Conservation (phyloP, 257 asterid species). For the Linderniella brevidens region DNA sequence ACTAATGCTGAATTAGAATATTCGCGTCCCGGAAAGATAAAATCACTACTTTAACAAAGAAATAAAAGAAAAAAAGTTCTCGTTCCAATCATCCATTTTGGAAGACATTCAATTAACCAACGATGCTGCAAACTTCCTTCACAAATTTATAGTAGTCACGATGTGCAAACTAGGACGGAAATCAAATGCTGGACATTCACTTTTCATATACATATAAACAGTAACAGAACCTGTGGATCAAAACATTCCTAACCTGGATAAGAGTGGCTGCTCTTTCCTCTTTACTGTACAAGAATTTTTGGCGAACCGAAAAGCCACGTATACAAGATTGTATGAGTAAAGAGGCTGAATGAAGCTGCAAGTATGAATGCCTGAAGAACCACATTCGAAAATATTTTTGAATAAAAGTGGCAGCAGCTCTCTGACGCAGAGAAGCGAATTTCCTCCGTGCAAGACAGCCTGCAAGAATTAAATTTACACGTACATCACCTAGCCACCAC, state of each 20-base stretch:
- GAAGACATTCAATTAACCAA: no score
- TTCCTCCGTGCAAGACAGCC: constrained; percentile 53
- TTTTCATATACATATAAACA: no score
- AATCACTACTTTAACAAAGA: no score
- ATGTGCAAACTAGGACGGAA: no score
- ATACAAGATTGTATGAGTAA: constrained; percentile 46
- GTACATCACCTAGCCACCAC: constrained; percentile 1
- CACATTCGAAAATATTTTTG: constrained; percentile 57
- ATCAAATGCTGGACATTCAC: no score
- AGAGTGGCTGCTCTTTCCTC: constrained; percentile 64
- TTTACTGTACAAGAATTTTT: constrained; percentile 33
- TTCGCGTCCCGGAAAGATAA: no score
- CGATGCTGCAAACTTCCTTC: no score
- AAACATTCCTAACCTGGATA: constrained; percentile 45
- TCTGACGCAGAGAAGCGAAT: constrained; percentile 36
- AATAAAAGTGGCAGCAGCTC: constrained; percentile 48
- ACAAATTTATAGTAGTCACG: no score
- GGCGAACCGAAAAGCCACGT: constrained; percentile 67
- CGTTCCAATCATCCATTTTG: no score
- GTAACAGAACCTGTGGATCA: no score
- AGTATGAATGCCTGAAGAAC: constrained; percentile 42
- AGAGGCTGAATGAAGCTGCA: constrained; percentile 42
- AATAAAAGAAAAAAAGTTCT: no score
- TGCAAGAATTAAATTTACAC: constrained; percentile 19
- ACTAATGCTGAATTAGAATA: neutral